phyloP scores from a whole-genome alignment of 306 rosid genomes.

The Senna siamea region DNA sequence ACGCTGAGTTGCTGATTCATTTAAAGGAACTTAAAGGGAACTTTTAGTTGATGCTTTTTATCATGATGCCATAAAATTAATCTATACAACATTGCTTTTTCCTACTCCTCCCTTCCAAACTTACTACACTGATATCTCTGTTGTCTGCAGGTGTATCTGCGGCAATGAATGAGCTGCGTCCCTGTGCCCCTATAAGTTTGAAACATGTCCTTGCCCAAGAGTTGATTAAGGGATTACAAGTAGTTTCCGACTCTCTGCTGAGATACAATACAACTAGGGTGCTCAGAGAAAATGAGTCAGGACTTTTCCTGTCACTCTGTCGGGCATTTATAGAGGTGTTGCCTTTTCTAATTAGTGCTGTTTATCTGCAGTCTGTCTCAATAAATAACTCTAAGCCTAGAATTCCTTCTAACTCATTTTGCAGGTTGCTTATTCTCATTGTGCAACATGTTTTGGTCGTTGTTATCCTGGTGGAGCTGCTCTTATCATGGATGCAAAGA shows the following conservation, averaged over 20 bases:
- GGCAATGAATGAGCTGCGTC: constrained; percentile 95
- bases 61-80: constrained; percentile 22
- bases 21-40: constrained; percentile 1
- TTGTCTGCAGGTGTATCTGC: constrained; percentile 89
- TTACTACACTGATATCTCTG: constrained; percentile 39
- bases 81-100: constrained; percentile 1
- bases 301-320: constrained; percentile 94
- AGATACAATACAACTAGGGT: constrained; percentile 83
- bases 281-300: constrained; percentile 84
- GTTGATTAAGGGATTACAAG: constrained; percentile 77
- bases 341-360: constrained; percentile 18
- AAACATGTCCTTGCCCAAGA: constrained; percentile 83
- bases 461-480: constrained; percentile 87
- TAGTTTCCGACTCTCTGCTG: constrained; percentile 80
- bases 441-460: constrained; percentile 92
- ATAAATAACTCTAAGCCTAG: constrained; percentile 12
- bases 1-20: constrained; percentile 4
- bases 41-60: background rate
- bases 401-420: constrained; percentile 33
- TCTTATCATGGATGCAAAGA: constrained; percentile 74
- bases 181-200: constrained; percentile 92
- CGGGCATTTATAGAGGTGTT: constrained; percentile 88
- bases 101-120: constrained; percentile 17
- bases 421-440: constrained; percentile 86
- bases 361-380: constrained; percentile 14